A percentile compares a stretch with the other conserved stretches of the same genome.
Conservation (phyloP, 441 rosid genomes). For the Euphorbia celastroides region DNA sequence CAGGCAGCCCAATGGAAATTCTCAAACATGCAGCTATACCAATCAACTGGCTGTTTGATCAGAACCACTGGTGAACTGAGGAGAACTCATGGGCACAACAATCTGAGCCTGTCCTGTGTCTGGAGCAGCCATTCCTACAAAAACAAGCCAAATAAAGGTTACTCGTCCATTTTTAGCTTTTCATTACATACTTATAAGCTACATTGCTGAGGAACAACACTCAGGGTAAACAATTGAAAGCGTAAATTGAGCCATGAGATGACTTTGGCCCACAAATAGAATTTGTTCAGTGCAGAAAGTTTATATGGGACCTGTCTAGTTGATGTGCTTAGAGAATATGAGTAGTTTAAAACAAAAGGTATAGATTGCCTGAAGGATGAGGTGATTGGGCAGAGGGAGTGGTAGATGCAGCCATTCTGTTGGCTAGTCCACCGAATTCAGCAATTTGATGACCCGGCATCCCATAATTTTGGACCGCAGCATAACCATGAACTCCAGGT, state of each 20-base stretch:
- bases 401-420: slow-evolving; percentile 8
- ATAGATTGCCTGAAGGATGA: slow-evolving; percentile 12
- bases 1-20: not conserved
- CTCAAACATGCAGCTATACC: not conserved
- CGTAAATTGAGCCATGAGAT: not conserved
- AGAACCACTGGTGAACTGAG: slow-evolving; percentile 18
- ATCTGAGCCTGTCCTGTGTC: slow-evolving; percentile 14
- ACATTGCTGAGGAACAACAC: not conserved
- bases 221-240: not conserved
- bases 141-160: not conserved
- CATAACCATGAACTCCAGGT: slow-evolving; percentile 11
- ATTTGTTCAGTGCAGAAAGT: not conserved
- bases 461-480: slow-evolving; percentile 9
- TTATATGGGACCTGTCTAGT: not conserved
- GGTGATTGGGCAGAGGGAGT: slow-evolving; percentile 8
- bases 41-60: slow-evolving; percentile 17
- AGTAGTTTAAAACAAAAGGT: not conserved
- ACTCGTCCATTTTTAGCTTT: not conserved
- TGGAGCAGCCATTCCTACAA: not conserved
- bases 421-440: slow-evolving; percentile 10
- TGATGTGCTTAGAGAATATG: not conserved
- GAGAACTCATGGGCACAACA: slow-evolving; percentile 7
- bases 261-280: no score
- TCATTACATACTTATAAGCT: not conserved
- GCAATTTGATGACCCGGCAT: slow-evolving; percentile 10